Percentiles rank a stretch among this genome's conserved stretches.
Evolutionary conservation across 73 alveolate species (phyloP).

Genomic region (Symbiodinium natans): DNA sequence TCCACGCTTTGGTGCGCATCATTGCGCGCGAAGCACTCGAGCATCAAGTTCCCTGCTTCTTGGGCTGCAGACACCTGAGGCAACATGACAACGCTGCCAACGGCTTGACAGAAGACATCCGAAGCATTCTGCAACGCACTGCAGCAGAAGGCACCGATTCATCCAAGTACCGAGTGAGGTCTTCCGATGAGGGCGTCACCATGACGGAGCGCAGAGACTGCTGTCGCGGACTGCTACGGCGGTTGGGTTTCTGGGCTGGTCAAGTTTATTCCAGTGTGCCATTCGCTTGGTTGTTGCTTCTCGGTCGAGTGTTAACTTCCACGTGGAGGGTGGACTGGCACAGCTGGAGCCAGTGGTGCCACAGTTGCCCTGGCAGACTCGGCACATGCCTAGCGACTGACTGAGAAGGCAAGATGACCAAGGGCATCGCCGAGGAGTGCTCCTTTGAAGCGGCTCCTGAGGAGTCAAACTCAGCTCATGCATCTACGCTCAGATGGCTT

Average conservation of each 20-base stretch:
- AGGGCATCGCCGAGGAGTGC: slow-evolving; percentile 7
- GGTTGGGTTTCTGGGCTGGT: too few relatives aligned
- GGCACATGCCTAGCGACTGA: too few relatives aligned
- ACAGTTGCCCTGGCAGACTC: too few relatives aligned
- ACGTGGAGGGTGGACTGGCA: too few relatives aligned
- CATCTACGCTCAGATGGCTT: background rate
- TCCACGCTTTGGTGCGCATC: slow-evolving; percentile 48
- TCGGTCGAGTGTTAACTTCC: too few relatives aligned
- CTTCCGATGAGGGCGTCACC: background rate
- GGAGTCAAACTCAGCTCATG: background rate
- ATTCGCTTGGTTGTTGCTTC: too few relatives aligned
- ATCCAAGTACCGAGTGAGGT: background rate
- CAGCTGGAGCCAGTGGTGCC: too few relatives aligned
- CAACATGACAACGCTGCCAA: too few relatives aligned
- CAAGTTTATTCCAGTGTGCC: too few relatives aligned
- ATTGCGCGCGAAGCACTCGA: slow-evolving; percentile 76
- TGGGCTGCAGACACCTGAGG: slow-evolving; percentile 57
- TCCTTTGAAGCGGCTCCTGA: background rate
- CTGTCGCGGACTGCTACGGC: too few relatives aligned
- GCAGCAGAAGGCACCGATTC: background rate
- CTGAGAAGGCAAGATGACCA: too few relatives aligned
- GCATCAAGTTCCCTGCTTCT: slow-evolving; percentile 75
- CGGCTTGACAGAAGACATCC: too few relatives aligned
- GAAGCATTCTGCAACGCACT: background rate
- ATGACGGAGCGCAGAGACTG: background rate